Evolutionary conservation across 208 protist genomes (phyloP).

Genomic region (Lotmaria passim): DNA sequence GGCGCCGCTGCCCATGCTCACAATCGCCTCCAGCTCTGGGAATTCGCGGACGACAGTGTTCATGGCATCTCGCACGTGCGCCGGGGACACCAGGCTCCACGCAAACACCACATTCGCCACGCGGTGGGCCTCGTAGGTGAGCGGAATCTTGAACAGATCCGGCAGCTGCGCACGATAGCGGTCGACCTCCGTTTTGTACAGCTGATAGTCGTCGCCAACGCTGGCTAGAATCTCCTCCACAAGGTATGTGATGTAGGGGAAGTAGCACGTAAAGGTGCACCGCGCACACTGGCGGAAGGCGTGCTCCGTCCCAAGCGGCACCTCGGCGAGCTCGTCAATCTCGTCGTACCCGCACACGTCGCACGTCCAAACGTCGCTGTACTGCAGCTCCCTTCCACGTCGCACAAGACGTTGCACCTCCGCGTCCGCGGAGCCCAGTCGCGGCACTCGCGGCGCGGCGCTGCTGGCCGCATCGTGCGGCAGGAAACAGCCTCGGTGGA

Average conservation of each 20-base stretch:
- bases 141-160: constrained; percentile 81
- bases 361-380: constrained; percentile 69
- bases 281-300: constrained; percentile 75
- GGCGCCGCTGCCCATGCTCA: constrained; percentile 82
- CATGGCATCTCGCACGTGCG: constrained; percentile 70
- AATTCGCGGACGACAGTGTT: constrained; percentile 56
- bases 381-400: constrained; percentile 44
- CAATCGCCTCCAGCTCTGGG: constrained; percentile 60
- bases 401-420: constrained; percentile 64
- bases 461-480: constrained; percentile 48
- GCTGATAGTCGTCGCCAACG: constrained; percentile 85
- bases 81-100: constrained; percentile 84
- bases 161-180: constrained; percentile 63
- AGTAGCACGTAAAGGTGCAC: constrained; percentile 85
- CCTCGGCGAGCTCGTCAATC: constrained; percentile 60
- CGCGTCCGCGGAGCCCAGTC: constrained; percentile 36
- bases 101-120: constrained; percentile 78
- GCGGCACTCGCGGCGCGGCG: constrained; percentile 34
- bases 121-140: constrained; percentile 86
- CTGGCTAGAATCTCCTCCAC: constrained; percentile 62
- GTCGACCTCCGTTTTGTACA: constrained; percentile 84
- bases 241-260: constrained; percentile 83
- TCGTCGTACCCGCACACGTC: constrained; percentile 73
- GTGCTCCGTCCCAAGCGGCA: constrained; percentile 70
- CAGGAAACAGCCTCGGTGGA: constrained; percentile 73